Base-by-base conservation (phyloP, 345 rosid species). In the Brassica carinata region DNA sequence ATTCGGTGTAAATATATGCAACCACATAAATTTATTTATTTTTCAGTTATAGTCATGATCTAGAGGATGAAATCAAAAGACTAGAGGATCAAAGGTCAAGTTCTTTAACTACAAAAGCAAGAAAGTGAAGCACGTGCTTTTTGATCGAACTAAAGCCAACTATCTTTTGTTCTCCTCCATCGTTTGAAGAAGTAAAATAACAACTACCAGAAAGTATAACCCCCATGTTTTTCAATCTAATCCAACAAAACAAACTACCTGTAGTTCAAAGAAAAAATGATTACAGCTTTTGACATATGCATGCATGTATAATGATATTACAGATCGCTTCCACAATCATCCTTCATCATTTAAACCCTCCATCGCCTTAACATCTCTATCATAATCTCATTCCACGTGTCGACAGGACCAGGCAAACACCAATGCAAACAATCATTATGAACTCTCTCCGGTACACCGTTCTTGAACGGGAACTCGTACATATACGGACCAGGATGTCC, bases 371-470 rank as follows among this genome's bases (percentile, higher is more conserved):
- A 70, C 74, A 89, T 79, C 74, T 88, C 86, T 5, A 94, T 72
- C 72, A 92, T 70, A 71, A 94, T 91, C 85, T 89, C 89, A 77
- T 93, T 95, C 98, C 99, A 95, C n/a, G 98, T 88, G 82, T 95
- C 99, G 3, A 95, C 75, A 8, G 98, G 93, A 63, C 98, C 99
- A 11, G 99, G 99, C 67, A 95, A 77, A 83, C 99, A 95, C 99
- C 99, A 95, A 72, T 93, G 99, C 7, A 95, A 88, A 79, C 99
- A 95, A 75, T 95, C 99, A 73, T 95, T 95, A 63, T 88, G 98
- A 18, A 93, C 94, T 33, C 80, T 90, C 78, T 93, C 93, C 59
- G 81, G 82, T 8, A 87, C 83, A 8, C 97, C 99, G 59, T 89
- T 81, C 5, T 90, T 93, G 65, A 91, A 95, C 1, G 99, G 99